Conservation (phyloP, 805 yeast genomes). For the Candida ulmi region DNA sequence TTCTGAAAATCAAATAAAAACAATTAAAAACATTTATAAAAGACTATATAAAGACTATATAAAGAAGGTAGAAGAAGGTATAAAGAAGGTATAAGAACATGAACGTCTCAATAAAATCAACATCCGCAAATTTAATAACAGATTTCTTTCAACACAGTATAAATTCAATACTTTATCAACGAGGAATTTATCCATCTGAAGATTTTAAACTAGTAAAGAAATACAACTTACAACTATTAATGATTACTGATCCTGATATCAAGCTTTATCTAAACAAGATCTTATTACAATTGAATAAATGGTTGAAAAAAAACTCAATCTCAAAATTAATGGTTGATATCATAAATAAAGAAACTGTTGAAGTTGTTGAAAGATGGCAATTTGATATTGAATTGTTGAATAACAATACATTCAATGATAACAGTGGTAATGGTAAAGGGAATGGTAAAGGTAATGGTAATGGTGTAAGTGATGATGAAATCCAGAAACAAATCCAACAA, state of each 20-base stretch:
- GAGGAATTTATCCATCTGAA: slow-evolving; percentile 86
- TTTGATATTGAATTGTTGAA: slow-evolving; percentile 52
- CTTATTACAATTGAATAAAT: slow-evolving; percentile 61
- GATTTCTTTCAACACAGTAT: slow-evolving; percentile 83
- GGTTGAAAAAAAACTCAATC: slow-evolving; percentile 70
- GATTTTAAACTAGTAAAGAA: slow-evolving; percentile 75
- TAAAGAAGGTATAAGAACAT: background rate
- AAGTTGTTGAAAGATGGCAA: slow-evolving; percentile 81
- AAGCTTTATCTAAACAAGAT: slow-evolving; percentile 61
- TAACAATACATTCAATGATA: slow-evolving; percentile 5
- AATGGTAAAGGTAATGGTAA: background rate
- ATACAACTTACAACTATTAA: slow-evolving; percentile 71
- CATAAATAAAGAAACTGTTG: slow-evolving; percentile 60
- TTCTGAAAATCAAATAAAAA: no score
- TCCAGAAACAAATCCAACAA: slow-evolving; percentile 75
- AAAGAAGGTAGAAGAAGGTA: background rate
- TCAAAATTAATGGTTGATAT: slow-evolving; percentile 67
- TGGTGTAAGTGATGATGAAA: slow-evolving; percentile 9
- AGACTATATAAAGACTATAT: background rate
- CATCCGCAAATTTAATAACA: slow-evolving; percentile 63
- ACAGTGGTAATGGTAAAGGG: no score
- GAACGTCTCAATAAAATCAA: slow-evolving; percentile 53
- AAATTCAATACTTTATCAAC: slow-evolving; percentile 75
- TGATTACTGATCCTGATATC: slow-evolving; percentile 72
- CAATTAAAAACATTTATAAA: background rate